These are phyloP conservation scores for Boletus pseudo-olivaceus DNA, from an alignment of 768 basidiomycete genomes.

Conservation along the genomic window DNA sequence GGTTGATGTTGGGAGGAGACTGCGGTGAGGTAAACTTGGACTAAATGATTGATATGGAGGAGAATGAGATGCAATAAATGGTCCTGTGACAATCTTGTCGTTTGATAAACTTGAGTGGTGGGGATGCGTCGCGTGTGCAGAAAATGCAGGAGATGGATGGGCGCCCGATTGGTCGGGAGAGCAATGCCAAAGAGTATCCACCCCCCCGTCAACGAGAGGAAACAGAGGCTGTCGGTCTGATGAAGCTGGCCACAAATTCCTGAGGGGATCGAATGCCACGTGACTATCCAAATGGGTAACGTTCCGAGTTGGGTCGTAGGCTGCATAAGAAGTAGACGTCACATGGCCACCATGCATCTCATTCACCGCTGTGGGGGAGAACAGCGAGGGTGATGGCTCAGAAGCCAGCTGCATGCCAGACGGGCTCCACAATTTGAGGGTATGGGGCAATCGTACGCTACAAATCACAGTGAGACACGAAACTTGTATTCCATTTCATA, in stretches of 20 bases:
- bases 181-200: neutral
- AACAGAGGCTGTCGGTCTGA: neutral
- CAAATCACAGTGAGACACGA: neutral
- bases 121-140: neutral
- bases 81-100: too few relatives aligned
- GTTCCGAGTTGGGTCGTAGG: too few relatives aligned
- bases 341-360: neutral
- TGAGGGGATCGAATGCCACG: neutral
- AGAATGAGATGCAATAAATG: too few relatives aligned
- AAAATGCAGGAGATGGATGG: too few relatives aligned
- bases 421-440: neutral
- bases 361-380: too few relatives aligned
- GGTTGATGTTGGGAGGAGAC: neutral
- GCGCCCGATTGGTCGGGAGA: neutral
- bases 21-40: neutral
- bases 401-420: neutral
- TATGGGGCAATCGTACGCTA: neutral
- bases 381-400: neutral
- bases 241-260: neutral
- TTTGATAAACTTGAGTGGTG: neutral
- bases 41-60: neutral
- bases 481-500: neutral
- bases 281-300: neutral
- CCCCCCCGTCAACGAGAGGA: neutral
- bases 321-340: neutral